Evolutionary conservation across 176 grass and related monocot species (phyloP), one percentile per base, ranked within the genome.

Genomic region (Carex myosuroides): DNA sequence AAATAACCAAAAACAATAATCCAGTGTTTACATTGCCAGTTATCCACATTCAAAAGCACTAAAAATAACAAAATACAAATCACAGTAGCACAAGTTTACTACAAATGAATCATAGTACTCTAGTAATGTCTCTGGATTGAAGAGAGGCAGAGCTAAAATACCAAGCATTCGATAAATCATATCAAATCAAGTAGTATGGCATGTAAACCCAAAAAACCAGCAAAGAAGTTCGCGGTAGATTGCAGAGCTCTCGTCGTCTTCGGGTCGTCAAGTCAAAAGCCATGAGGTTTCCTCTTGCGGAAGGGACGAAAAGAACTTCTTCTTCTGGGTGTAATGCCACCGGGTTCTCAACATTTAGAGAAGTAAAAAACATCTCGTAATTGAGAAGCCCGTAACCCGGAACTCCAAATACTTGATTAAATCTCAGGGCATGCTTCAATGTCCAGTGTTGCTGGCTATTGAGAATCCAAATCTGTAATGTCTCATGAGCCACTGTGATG

Each of bases 161-260:
- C 42, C 42, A 44, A 44, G 42, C 61, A 9, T 18, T 17, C 1
- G 16, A 18, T 42, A 71, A 12, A 50, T 21, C 18, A 46, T 21
- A 71, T 71, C 68, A 71, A 11, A 7, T 21, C 8, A 46, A 20
- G 68, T 71, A 71, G n/a, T 18, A 71, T 8, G 35, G 18, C 1
- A 71, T 46, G 68, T 71, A 71, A n/a, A 71, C 39, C 68, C 68
- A 71, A 71, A 71, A 71, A 46, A 22, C 18, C 18, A 71, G 46
- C 7, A 21, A 20, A 17, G 68, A 46, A 44, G 5, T 42, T 8
- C 3, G 68, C 0, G 17, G 8, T 46, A 46, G 17, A 4, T 12
- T 46, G 9, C 68, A 71, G 37, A 46, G 68, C 68, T 46, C 68
- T n/a, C 18, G 8, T 2, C 68, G 16, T 71, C 18, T 20, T 10